Evolutionary conservation across 768 basidiomycete species (phyloP), one percentile per base, ranked within the genome.

Genomic region (Xanthoconium stramineum): DNA sequence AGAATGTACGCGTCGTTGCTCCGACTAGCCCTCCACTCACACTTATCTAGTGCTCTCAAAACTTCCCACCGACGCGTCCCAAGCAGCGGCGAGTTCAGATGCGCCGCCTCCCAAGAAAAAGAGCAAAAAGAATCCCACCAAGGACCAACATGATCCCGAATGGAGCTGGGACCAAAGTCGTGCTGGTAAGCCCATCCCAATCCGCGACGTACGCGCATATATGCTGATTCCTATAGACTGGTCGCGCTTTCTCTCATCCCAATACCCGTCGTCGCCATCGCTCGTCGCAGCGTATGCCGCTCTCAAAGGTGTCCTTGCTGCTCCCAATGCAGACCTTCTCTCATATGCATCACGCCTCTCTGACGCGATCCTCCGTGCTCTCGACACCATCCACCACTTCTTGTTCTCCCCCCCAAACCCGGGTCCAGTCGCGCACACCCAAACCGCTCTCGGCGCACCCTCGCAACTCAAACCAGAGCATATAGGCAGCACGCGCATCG

Each of bases 61-160:
- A 56, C 50, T 60, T 48, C 56, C 43, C n/a, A 10, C 50, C n/a
- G 59, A 58, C 38, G 57, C 52, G 33, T 58, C 65, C 11, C 60
- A 56, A 44, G 28, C 14, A 47, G 45, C 52, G n/a, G 50, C 59
- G 19, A 48, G 46, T 40, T 59, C 57, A 32, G 65, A 63, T 20
- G 55, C 35, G 6, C 69, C 63, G 2, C 65, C 65, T 28, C 62
- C 64, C 12, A 68, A 61, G 52, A 70, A 72, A 50, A 70, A 61
- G 49, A 62, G 38, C 37, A 70, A 66, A 56, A 70, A 65, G 50
- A 63, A 55, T 7, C 35, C 47, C 9, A 17, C 36, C 40, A 68
- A 59, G 30, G 61, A 57, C 29, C 60, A 56, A 35, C 60, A 50
- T 38, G 63, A 58, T 28, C 46, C 45, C 15, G 58, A 61, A 37